Evolutionary conservation across 164 flowering plant genomes (phyloP).

Genomic region (Kalanchoe fedtschenkoi): DNA sequence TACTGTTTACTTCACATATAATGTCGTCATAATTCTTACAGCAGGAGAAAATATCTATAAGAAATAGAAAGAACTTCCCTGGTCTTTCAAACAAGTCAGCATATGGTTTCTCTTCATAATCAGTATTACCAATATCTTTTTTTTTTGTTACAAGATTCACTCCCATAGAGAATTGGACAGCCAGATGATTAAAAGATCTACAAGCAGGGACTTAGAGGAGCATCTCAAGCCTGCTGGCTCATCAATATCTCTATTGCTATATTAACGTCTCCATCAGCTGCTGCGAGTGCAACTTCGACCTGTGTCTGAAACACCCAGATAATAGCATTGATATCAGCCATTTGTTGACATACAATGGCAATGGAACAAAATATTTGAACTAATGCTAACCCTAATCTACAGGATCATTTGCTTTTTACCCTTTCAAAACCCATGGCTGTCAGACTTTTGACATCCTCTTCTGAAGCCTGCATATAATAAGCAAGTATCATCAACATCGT

Average conservation of each 20-base stretch:
- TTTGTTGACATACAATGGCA: neutral
- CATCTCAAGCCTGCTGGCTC: constrained; percentile 34
- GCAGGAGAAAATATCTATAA: too few relatives aligned
- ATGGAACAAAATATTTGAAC: neutral
- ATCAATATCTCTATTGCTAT: constrained; percentile 89
- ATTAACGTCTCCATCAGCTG: constrained; percentile 82
- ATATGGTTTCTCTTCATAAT: too few relatives aligned
- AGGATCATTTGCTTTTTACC: constrained; percentile 29
- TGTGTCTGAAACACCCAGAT: constrained; percentile 58
- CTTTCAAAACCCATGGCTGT: constrained; percentile 93
- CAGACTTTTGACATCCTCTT: constrained; percentile 60
- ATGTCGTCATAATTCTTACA: too few relatives aligned
- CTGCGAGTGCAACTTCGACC: constrained; percentile 89
- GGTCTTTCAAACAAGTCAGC: too few relatives aligned
- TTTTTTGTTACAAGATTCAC: neutral
- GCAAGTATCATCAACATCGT: constrained; percentile 1
- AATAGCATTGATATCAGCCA: neutral
- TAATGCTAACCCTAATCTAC: neutral
- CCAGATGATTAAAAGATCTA: neutral
- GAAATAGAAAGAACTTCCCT: too few relatives aligned
- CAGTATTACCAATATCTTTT: too few relatives aligned
- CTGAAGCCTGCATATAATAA: constrained; percentile 42
- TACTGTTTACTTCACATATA: too few relatives aligned
- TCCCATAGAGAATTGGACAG: neutral
- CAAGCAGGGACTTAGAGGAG: neutral